phyloP scores from a whole-genome alignment of 2,329 filamentous ascomycete species.

The Aphanoascus verrucosus region DNA sequence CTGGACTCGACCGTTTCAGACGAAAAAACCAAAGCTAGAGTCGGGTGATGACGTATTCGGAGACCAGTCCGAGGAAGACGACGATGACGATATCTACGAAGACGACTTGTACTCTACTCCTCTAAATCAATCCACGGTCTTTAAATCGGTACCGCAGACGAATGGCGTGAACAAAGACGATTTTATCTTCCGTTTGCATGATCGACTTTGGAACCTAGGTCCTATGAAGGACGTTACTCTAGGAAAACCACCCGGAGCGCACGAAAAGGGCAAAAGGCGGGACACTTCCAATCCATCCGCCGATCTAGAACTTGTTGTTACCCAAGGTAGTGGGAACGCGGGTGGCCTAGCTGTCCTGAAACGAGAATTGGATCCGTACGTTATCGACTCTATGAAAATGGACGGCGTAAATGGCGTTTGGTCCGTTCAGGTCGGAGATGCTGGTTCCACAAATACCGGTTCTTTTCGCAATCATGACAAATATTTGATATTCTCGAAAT shows the following conservation, averaged over 20 bases:
- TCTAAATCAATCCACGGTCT: constrained; percentile 11
- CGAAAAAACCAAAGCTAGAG: constrained; percentile 47
- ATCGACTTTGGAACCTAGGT: constrained; percentile 64
- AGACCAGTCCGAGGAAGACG: constrained; percentile 32
- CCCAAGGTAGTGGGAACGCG: constrained; percentile 47
- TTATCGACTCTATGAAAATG: constrained; percentile 60
- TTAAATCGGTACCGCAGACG: constrained; percentile 18
- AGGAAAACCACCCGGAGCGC: constrained; percentile 43
- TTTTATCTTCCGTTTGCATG: constrained; percentile 65
- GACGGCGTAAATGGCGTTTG: constrained; percentile 66
- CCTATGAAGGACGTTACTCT: constrained; percentile 67
- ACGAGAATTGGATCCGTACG: constrained; percentile 62
- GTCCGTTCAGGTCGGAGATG: constrained; percentile 53
- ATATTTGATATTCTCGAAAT: constrained; percentile 73
- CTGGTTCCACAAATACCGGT: constrained; percentile 38
- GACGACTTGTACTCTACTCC: constrained; percentile 40
- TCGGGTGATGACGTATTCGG: constrained; percentile 27
- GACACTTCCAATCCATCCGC: background rate
- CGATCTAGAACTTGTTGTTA: constrained; percentile 42
- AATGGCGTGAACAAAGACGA: constrained; percentile 36
- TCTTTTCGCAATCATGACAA: constrained; percentile 52
- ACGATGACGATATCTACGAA: constrained; percentile 51
- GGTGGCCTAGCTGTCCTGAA: constrained; percentile 66
- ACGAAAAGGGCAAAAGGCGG: background rate
- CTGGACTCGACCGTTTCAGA: constrained; percentile 58